Base-by-base conservation (phyloP, 768 basidiomycete genomes). In the Termitomyces sp. region DNA sequence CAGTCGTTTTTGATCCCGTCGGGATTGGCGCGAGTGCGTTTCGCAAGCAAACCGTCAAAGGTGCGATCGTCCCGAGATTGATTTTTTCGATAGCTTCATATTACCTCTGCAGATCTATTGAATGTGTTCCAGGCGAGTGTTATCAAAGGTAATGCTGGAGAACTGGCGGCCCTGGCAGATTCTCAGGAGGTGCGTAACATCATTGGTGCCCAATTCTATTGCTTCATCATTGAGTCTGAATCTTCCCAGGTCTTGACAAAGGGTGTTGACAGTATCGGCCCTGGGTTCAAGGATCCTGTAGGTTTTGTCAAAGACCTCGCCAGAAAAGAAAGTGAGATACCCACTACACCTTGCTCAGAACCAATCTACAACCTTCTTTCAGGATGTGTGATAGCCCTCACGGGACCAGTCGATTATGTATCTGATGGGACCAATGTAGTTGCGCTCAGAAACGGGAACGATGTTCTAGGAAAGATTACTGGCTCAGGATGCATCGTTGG, bases 121-220 rank as follows among this genome's bases (percentile, higher is more conserved):
- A 74, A 87, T 54, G 70, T 73, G 22, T 96, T 89, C 83, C 93
- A 95, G 68, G 84, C 88, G 11, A 86, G 88, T 16, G 89, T 96
- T 20, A 94, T 98, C 70, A 98, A 98, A 70, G 94, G 94, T 3
- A 97, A 98, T 64, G 89, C 92, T 0, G 91, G 82, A 15, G 95
- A 98, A 71, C 84, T 98, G 20, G 92, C 86, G 0, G 80, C 88
- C 0, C 67, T 96, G 10, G 82, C 85, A 2, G 80, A 86, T n/a
- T 89, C 89, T 0, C 68, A 68, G 13, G 95, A 95, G 76, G 94
- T 89, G 16, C 15, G 50, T 36, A 35, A 42, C 15, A 58, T 53
- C 36, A 20, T 31, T 12, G 11, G 9, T 27, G 22, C 23, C 16
- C 50, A 39, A 7, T 20, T 31, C 15, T 29, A 48, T 23, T 16